Evolutionary conservation across 805 yeast genomes (phyloP).

Genomic region (Ogataea zsoltii): DNA sequence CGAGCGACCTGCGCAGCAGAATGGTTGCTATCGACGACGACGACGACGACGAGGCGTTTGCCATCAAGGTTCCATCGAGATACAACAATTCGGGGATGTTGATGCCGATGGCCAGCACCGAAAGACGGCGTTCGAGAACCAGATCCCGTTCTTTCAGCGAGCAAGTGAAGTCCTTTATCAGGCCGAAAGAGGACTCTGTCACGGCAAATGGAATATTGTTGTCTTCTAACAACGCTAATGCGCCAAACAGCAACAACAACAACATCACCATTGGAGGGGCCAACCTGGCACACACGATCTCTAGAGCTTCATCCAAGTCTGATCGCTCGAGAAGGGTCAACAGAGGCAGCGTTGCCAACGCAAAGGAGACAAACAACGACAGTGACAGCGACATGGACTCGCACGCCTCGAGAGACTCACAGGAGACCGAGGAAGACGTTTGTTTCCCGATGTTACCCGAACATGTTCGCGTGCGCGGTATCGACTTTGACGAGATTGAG

Average conservation of each 20-base stretch:
- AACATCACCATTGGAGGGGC: slow-evolving; percentile 21
- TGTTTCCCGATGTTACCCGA: slow-evolving; percentile 90
- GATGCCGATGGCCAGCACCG: slow-evolving; percentile 7
- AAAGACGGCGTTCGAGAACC: slow-evolving; percentile 21
- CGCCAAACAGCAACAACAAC: slow-evolving; percentile 10
- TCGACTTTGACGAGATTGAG: slow-evolving; percentile 89
- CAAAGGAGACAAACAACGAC: slow-evolving; percentile 26
- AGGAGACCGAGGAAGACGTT: slow-evolving; percentile 95
- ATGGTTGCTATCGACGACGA: slow-evolving; percentile 34
- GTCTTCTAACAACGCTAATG: slow-evolving; percentile 12
- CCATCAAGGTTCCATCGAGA: slow-evolving; percentile 25
- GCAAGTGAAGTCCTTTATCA: slow-evolving; percentile 39
- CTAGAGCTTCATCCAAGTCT: slow-evolving; percentile 35
- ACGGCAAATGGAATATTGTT: slow-evolving; percentile 33
- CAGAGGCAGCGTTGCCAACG: slow-evolving; percentile 15
- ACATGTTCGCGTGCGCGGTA: slow-evolving; percentile 62
- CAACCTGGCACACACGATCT: slow-evolving; percentile 28
- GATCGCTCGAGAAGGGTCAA: slow-evolving; percentile 24
- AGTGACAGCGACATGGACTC: slow-evolving; percentile 69
- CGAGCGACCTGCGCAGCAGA: slow-evolving; percentile 32
- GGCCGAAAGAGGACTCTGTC: slow-evolving; percentile 33
- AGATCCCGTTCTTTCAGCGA: slow-evolving; percentile 46
- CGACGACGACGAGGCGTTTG: slow-evolving; percentile 31
- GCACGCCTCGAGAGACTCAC: slow-evolving; percentile 74
- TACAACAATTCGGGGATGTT: slow-evolving; percentile 8